A percentile compares a stretch with the other conserved stretches of the same genome.
Conservation (phyloP, 768 basidiomycete species). For the Xanthoconium stramineum region DNA sequence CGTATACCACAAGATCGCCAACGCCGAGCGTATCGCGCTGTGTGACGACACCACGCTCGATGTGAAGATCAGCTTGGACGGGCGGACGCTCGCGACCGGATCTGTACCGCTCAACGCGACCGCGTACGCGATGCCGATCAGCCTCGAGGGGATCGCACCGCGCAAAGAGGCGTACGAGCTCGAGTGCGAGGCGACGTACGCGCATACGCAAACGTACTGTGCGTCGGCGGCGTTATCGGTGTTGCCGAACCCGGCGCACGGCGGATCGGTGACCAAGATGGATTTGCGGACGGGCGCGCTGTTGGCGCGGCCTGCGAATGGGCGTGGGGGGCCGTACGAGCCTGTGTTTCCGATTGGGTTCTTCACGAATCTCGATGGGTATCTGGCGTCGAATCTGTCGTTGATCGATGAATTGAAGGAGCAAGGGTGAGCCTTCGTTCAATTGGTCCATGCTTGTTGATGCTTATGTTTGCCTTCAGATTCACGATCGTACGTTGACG, state of each 20-base stretch:
- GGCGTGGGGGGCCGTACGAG: slow-evolving; percentile 45
- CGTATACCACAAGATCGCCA: slow-evolving; percentile 42
- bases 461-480: slow-evolving; percentile 4
- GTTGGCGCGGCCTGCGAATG: slow-evolving; percentile 48
- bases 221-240: slow-evolving; percentile 45
- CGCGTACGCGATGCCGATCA: slow-evolving; percentile 47
- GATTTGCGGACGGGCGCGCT: slow-evolving; percentile 57
- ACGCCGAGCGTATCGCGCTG: slow-evolving; percentile 42
- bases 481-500: slow-evolving; percentile 33
- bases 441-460: neutral
- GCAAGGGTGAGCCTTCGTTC: slow-evolving; percentile 23
- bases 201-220: slow-evolving; percentile 43
- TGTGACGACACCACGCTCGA: slow-evolving; percentile 26
- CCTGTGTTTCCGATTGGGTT: slow-evolving; percentile 48
- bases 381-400: slow-evolving; percentile 17
- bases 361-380: slow-evolving; percentile 42
- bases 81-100: slow-evolving; percentile 41
- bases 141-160: slow-evolving; percentile 45
- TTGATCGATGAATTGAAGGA: slow-evolving; percentile 31
- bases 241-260: slow-evolving; percentile 46
- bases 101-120: slow-evolving; percentile 50
- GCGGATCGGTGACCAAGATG: slow-evolving; percentile 59
- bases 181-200: slow-evolving; percentile 26
- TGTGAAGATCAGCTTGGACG: slow-evolving; percentile 46
- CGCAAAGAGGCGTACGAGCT: slow-evolving; percentile 31